A percentile compares a stretch with the other conserved stretches of the same genome.
phyloP scores from a whole-genome alignment of 306 rosid species.

The Trichosanthes cucumerina region DNA sequence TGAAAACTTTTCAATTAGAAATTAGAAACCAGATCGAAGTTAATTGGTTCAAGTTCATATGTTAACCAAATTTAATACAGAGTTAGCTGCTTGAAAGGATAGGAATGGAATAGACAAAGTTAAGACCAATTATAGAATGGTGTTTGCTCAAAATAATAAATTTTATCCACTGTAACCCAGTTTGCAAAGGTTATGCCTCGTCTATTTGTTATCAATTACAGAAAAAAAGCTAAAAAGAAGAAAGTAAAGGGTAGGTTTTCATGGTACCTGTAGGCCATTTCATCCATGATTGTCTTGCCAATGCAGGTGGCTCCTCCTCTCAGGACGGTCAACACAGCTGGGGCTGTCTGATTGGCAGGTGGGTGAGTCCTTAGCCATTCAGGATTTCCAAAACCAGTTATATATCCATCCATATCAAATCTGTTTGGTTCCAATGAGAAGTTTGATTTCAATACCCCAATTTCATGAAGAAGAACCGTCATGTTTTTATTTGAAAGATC shows the following conservation, averaged over 20 bases:
- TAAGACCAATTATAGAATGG: background rate
- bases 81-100: background rate
- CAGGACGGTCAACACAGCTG: slow-evolving; percentile 43
- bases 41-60: background rate
- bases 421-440: slow-evolving; percentile 25
- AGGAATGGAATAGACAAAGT: background rate
- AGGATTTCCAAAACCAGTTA: slow-evolving; percentile 82
- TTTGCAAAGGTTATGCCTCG: background rate
- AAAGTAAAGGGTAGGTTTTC: background rate
- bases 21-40: background rate
- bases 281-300: slow-evolving; percentile 91
- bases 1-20: background rate
- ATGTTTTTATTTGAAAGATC: background rate
- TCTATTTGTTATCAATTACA: background rate
- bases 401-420: slow-evolving; percentile 71
- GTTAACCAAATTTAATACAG: background rate
- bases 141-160: background rate
- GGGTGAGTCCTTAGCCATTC: slow-evolving; percentile 90
- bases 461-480: background rate
- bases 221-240: background rate
- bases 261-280: slow-evolving; percentile 83
- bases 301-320: slow-evolving; percentile 72
- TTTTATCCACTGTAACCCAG: background rate
- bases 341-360: slow-evolving; percentile 63
- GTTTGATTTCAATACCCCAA: background rate